These are phyloP conservation scores for Xylaria sp. DNA, from an alignment of 2,329 filamentous ascomycete species.

Conservation along the genomic window DNA sequence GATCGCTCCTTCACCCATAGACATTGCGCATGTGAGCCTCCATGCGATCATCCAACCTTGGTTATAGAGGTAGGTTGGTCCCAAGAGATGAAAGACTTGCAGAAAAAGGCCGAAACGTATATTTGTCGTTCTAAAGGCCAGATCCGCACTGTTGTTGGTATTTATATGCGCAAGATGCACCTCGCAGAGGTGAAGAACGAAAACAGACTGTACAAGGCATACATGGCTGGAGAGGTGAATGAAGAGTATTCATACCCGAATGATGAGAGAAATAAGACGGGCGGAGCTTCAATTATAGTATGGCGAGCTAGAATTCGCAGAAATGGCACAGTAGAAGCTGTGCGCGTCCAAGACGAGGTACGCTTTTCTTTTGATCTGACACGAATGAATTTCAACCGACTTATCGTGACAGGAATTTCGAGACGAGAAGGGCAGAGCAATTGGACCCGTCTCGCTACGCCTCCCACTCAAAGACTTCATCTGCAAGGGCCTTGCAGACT, in stretches of 20 bases:
- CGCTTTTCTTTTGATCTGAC: too few species aligned
- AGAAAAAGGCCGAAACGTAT: constrained; percentile 9
- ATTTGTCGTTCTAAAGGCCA: constrained; percentile 1
- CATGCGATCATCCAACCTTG: neutral
- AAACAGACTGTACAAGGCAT: neutral
- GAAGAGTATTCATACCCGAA: neutral
- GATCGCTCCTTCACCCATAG: neutral
- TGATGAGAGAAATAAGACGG: constrained; percentile 3
- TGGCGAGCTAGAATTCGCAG: constrained; percentile 1
- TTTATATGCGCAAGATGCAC: neutral
- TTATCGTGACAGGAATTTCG: constrained; percentile 15
- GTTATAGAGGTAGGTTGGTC: neutral
- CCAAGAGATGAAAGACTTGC: neutral
- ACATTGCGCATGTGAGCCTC: neutral
- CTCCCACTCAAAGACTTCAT: constrained; percentile 21
- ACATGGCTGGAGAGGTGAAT: neutral
- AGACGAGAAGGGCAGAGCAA: neutral
- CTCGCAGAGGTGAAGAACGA: constrained; percentile 7
- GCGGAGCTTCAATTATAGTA: constrained; percentile 13
- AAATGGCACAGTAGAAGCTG: constrained; percentile 13
- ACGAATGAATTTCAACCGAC: too few species aligned
- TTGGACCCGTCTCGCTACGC: neutral
- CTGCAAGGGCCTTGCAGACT: neutral
- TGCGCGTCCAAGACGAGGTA: constrained; percentile 15
- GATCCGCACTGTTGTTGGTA: constrained; percentile 3